These are phyloP conservation scores for Boletus edulis DNA, from an alignment of 768 basidiomycete genomes.

Conservation along the genomic window DNA sequence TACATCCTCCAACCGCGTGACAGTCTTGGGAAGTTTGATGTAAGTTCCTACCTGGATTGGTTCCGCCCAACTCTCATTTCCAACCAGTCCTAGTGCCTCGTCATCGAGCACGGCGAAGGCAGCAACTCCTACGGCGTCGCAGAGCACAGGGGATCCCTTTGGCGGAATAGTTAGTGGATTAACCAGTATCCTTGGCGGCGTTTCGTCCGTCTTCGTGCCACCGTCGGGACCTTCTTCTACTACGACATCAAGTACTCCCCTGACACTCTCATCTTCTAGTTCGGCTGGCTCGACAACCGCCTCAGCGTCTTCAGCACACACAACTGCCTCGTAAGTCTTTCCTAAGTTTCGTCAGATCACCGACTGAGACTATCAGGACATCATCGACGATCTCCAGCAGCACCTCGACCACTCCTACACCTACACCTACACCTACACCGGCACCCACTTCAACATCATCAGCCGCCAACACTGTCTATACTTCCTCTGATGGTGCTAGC, in stretches of 20 bases:
- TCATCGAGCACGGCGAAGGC: not conserved
- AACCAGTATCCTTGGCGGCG: conserved; percentile 14
- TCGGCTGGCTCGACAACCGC: conserved; percentile 25
- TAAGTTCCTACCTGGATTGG: conserved; percentile 10
- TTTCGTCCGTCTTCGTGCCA: conserved; percentile 8
- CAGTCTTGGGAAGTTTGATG: conserved; percentile 21
- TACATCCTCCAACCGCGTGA: not conserved
- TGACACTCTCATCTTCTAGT: conserved; percentile 25
- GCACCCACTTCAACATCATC: not conserved
- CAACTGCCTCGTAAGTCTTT: conserved; percentile 21
- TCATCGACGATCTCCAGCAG: conserved; percentile 14
- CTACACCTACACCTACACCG: conserved; percentile 8
- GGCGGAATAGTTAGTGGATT: conserved; percentile 12
- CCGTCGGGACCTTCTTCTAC: conserved; percentile 20
- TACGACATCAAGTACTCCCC: conserved; percentile 12
- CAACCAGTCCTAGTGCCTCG: conserved; percentile 10
- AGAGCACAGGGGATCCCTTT: not conserved
- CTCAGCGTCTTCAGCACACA: conserved; percentile 1
- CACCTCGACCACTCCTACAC: conserved; percentile 6
- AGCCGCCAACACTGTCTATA: conserved; percentile 12
- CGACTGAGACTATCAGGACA: conserved; percentile 4
- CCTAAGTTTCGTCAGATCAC: not conserved
- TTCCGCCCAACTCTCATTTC: not conserved
- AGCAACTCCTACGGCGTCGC: conserved; percentile 1
- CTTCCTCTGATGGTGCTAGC: conserved; percentile 24